Evolutionary conservation across 108 stramenopile genomes (phyloP).

Genomic region (Mayamaea pseudoterrestris): DNA sequence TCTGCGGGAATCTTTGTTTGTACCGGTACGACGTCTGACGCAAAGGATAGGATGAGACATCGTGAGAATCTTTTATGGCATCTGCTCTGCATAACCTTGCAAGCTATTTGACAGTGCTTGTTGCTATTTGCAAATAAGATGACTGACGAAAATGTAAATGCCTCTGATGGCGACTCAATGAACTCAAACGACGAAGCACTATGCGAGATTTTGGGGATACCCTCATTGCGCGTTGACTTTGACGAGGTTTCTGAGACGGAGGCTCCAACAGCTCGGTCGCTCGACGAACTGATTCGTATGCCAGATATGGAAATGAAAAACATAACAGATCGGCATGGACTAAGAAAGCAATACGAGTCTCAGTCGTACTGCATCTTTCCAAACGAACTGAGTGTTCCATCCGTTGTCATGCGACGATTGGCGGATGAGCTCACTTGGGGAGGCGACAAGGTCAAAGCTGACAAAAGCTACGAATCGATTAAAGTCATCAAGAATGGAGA

Average conservation of each 20-base stretch:
- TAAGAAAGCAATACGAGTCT: slow-evolving; percentile 10
- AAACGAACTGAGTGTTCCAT: slow-evolving; percentile 21
- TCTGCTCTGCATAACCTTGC: no score
- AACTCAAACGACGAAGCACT: slow-evolving; percentile 45
- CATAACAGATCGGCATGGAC: neutral
- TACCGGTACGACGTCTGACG: no score
- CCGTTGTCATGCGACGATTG: slow-evolving; percentile 27
- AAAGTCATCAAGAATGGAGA: slow-evolving; percentile 18
- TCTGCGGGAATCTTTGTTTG: no score
- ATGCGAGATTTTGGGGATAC: slow-evolving; percentile 39
- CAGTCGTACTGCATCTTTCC: slow-evolving; percentile 33
- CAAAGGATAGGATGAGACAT: no score
- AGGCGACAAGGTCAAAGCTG: slow-evolving; percentile 11
- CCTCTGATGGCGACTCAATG: slow-evolving; percentile 9
- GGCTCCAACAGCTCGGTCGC: neutral
- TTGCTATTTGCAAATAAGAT: no score
- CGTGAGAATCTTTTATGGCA: no score
- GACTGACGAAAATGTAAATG: no score
- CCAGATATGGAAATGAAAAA: neutral
- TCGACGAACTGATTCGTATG: neutral
- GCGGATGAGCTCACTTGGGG: slow-evolving; percentile 52
- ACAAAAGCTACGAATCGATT: slow-evolving; percentile 39
- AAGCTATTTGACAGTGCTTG: no score
- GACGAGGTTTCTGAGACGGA: slow-evolving; percentile 6
- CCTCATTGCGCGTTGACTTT: slow-evolving; percentile 14